A percentile compares a stretch with the other conserved stretches of the same genome.
phyloP scores from a whole-genome alignment of 2,329 filamentous ascomycete species.

The Penicillium psychrosexuale region DNA sequence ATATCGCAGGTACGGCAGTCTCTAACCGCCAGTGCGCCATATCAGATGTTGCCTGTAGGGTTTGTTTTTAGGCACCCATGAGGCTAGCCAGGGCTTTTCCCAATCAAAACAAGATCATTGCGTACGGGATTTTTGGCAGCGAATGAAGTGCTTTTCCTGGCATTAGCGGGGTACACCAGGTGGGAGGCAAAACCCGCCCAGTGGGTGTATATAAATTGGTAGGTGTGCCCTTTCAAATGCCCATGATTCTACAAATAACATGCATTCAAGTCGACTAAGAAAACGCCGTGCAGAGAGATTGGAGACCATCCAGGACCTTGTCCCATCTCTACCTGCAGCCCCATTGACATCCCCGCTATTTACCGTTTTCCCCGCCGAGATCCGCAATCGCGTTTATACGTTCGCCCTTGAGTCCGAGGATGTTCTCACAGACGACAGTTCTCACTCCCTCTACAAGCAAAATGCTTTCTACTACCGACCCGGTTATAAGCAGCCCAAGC shows the following conservation, averaged over 20 bases:
- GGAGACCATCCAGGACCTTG: not conserved
- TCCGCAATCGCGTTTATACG: not conserved
- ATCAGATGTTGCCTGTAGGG: too few relatives aligned
- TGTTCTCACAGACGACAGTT: not conserved
- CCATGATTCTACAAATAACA: not conserved
- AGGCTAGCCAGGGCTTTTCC: not conserved
- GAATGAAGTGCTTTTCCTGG: too few relatives aligned
- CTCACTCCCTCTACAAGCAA: constrained; percentile 13
- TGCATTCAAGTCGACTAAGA: not conserved
- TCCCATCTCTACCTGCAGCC: not conserved
- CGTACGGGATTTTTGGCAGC: too few relatives aligned
- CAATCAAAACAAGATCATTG: not conserved
- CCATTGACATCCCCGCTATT: not conserved
- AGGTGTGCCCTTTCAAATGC: not conserved
- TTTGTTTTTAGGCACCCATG: not conserved
- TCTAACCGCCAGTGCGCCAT: too few relatives aligned
- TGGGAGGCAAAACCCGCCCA: not conserved
- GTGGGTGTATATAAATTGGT: not conserved
- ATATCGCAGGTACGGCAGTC: too few relatives aligned
- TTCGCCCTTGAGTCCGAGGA: not conserved
- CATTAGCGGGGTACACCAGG: not conserved
- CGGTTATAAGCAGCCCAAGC: constrained; percentile 29
- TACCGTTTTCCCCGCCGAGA: not conserved
- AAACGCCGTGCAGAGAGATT: not conserved
- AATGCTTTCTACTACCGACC: constrained; percentile 29